Base-by-base conservation (phyloP, 177 flowering plant genomes). In the Telopea speciosissima region DNA sequence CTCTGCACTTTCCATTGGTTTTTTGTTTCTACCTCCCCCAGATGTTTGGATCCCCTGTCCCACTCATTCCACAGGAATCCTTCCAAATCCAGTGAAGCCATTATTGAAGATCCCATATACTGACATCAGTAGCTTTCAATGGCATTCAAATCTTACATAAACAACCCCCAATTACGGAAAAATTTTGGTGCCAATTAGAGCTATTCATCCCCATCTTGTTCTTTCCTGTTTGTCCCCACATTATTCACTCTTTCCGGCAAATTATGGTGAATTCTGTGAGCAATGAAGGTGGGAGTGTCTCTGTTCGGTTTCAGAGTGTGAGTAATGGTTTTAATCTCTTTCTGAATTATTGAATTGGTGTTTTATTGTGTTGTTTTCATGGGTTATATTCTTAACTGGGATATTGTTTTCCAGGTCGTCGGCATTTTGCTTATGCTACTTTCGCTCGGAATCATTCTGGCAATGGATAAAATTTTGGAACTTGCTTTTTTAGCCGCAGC, bases 381-480 rank as follows among this genome's bases (percentile, higher is more conserved):
- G 11, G 5, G 66, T 63, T 65, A n/a, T 28, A 2, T 14, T 22
- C 14, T 59, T 19, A 28, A 54, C 59, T 44, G 58, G 22, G 70
- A 26, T 0, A 36, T 62, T 68, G 60, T 65, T 19, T 74, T 75
- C 45, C 69, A 87, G 94, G 94, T 84, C 66, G 62, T 86, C 68
- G 86, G 78, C 24, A 45, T 81, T 16, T 42, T 85, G 76, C 98
- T 92, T 85, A 78, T 92, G 81, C 76, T 85, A 26, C 84, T 89
- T 10, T 90, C 98, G 3, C 88, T 94, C 22, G 97, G 97, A 76
- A 76, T 90, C n/a, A 81, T 94, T 24, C 80, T 92, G 23, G 92
- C 92, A 3, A 81, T 81, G 88, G 98, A 94, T 70, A 89, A 92
- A 70, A 70, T 83, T 52, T 78, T 94, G 81, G 90, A 94, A 77